Evolutionary conservation across 805 yeast genomes (phyloP), one percentile per base, ranked within the genome.

Genomic region (Kodamaea sagamina): DNA sequence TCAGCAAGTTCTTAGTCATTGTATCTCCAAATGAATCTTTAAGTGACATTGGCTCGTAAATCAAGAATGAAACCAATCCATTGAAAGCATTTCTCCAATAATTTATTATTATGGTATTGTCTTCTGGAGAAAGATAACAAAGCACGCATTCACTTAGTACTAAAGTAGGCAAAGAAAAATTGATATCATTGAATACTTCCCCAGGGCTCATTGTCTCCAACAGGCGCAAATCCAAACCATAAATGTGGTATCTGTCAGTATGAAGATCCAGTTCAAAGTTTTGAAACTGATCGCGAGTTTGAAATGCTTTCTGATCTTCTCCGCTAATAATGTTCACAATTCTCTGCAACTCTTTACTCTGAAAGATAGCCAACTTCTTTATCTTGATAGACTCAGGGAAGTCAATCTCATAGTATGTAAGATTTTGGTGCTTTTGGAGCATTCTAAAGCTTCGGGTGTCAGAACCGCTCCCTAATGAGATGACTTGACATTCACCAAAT

Each of bases 381-480:
- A 77, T 61, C 45, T 61, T 63, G 5, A 74, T 71, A 11, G 82
- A 74, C 31, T 65, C 76, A 7, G 75, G 74, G 54, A 85, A 84
- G 59, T 86, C 95, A 16, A 83, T 55, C 55, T 86, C 95, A 47
- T 75, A 69, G 52, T 81, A 80, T 1, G 52, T 54, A 25, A 82
- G 48, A 4, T 53, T 46, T 7, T 46, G 27, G 8, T 50, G 27
- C 36, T 59, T 36, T 5, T 64, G 55, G 31, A 85, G 58, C 11
- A 80, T 47, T 7, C 68, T 59, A 56, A 86, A 84, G 11, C 77
- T 73, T 41, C 92, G 58, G 0, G 93, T 84, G 53, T 86, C 95
- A 11, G 87, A 82, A 4, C 95, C 95, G 2, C 90, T 83, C 0
- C 95, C 95, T n/a, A 86, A 57, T 1, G 89, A 83, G 1, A 86